Evolutionary conservation across 305 asterid genomes (phyloP), one percentile per base, ranked within the genome.

Genomic region (Withania somnifera): DNA sequence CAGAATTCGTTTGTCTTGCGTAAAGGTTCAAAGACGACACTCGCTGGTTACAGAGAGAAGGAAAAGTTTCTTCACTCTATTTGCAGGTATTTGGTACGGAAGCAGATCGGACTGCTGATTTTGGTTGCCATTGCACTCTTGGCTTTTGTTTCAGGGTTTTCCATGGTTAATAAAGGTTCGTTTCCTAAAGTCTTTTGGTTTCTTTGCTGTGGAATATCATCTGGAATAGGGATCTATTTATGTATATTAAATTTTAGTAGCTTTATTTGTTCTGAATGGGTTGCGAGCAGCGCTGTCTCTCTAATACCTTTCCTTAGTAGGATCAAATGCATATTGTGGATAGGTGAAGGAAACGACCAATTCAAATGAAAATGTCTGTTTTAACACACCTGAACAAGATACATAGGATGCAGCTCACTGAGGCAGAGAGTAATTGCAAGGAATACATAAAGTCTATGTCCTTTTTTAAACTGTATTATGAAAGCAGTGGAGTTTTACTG

Each of bases 31-130:
- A 96, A 91, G 90, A 85, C 91, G 40, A 86, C 89, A 81, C 89
- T 89, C 64, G 80, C 86, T 68, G 88, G 90, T 83, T 85, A 75
- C 28, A 93, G 92, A 87, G 98, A 94, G 92, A 94, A 91, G 88
- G 99, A 93, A 85, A 87, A 88, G 66, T 80, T 60, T 77, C 84
- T 84, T 79, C 87, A 87, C 51, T 76, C 85, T 66, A 57, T 91
- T 83, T 88, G 86, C 82, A 96, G 95, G 90, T 89, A 86, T 86
- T 84, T 89, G 85, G 85, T 92, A 66, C 87, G 97, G 87, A 93
- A 84, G 89, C 90, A 90, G 86, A 93, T 93, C 40, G 95, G 91
- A 60, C 88, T 94, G 97, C 92, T 96, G 93, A 83, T 93, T 85
- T 88, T 96, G 91, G 89, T 84, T 66, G 87, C 79, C 15, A 79